Percentiles rank a stretch among this genome's conserved stretches.
Conservation (phyloP, 345 rosid genomes). For the Lepidium didymum region DNA sequence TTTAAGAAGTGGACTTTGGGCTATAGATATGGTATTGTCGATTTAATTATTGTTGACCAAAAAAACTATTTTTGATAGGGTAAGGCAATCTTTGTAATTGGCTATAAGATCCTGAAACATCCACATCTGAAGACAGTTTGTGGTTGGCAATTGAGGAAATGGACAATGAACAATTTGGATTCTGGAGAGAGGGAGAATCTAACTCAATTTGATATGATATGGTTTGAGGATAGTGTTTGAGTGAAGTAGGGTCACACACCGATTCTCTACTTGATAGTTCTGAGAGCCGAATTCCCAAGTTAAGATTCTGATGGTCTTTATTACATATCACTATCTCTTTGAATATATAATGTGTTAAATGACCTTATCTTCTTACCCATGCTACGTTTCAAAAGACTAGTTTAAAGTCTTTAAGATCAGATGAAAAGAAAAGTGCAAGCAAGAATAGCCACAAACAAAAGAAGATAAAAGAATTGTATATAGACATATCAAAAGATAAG, state of each 20-base stretch:
- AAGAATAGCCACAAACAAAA: slow-evolving; percentile 23
- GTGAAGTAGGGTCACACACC: slow-evolving; percentile 25
- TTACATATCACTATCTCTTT: no score
- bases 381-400: slow-evolving; percentile 6
- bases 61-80: background rate
- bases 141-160: slow-evolving; percentile 21
- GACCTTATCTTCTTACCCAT: slow-evolving; percentile 21
- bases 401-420: background rate
- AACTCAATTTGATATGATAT: slow-evolving; percentile 11
- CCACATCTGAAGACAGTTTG: slow-evolving; percentile 14
- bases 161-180: slow-evolving; percentile 18
- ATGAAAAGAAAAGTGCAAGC: slow-evolving; percentile 5
- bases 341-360: no score
- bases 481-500: background rate
- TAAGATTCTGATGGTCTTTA: background rate
- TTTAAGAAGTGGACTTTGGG: no score
- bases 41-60: no score
- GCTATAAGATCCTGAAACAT: slow-evolving; percentile 17
- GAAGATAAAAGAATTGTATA: background rate
- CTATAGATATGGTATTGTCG: no score
- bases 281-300: background rate
- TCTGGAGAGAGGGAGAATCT: slow-evolving; percentile 12
- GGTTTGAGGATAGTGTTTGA: slow-evolving; percentile 26
- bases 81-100: background rate
- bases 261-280: background rate